Base-by-base conservation (phyloP, 345 rosid genomes). In the Eucalyptus viminalis region DNA sequence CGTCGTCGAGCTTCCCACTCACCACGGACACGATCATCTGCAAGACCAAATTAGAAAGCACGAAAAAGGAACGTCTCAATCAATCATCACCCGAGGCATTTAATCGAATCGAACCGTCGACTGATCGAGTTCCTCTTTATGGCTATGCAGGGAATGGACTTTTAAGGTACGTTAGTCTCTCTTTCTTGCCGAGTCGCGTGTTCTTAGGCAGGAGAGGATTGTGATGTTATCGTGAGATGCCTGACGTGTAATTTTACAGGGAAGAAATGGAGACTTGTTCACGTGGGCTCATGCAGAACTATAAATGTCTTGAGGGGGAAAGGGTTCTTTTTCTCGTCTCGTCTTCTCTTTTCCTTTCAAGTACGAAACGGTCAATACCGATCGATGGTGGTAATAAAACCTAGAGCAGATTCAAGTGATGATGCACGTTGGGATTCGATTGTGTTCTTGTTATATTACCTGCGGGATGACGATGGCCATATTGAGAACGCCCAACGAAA, bases 401-500 rank as follows among this genome's bases (percentile, higher is more conserved):
- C 50, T 27, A 51, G 53, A 49, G 14, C 10, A 37, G 15, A 76
- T n/a, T n/a, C 37, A n/a, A 65, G 76, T 15, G 37, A 65, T 65
- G 76, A n/a, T n/a, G 76, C 76, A 14, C 76, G 76, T n/a, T 13
- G 40, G 34, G 16, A 81, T 76, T 27, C 49, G n/a, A 45, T 86
- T 45, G 21, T 11, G 37, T 14, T 14, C 22, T 76, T 40, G 88
- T 50, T 6, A 60, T 53, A 10, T 88, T 86, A 96, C 98, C 96
- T 97, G 99, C 21, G 99, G 99, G 69, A 96, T 60, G 49, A 96
- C 98, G 17, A 97, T 95, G 10, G 97, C 95, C 60, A 96, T 90
- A 92, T 97, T 97, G 31, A 97, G 92, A 87, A 97, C 95, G 34
- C 98, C 99, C 87, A 97, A 67, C 4, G 99, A 96, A 89, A 97